Percentiles rank a stretch among this genome's conserved stretches.
Conservation (phyloP, 768 basidiomycete species). For the Clavaria fumosa region DNA sequence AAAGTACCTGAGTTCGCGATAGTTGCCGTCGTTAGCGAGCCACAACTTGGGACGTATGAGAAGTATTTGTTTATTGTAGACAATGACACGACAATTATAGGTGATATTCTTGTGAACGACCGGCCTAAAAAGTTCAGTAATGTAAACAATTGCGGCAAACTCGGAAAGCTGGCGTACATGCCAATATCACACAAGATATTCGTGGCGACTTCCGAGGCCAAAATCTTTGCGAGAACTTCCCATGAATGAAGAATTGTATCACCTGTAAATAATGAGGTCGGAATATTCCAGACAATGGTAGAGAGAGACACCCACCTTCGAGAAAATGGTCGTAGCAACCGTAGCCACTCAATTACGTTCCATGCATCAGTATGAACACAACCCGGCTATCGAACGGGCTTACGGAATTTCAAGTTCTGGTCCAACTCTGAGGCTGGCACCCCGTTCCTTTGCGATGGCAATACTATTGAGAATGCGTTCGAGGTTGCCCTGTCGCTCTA, state of each 20-base stretch:
- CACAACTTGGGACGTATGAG: constrained; percentile 99
- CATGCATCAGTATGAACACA: background rate
- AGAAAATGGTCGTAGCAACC: constrained; percentile 96
- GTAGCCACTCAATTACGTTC: constrained; percentile 56
- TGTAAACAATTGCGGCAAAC: background rate
- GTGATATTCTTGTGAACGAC: constrained; percentile 95
- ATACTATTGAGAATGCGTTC: constrained; percentile 86
- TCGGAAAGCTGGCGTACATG: constrained; percentile 45
- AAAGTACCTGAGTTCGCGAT: constrained; percentile 80
- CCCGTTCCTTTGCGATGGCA: constrained; percentile 69
- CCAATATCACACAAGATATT: constrained; percentile 96
- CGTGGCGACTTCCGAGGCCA: constrained; percentile 58
- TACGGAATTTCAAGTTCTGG: constrained; percentile 95
- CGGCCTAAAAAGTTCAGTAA: constrained; percentile 44
- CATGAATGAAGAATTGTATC: constrained; percentile 95
- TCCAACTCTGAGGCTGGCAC: constrained; percentile 85
- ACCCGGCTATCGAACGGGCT: constrained; percentile 8
- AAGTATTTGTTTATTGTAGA: constrained; percentile 73
- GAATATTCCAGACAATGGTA: too few relatives aligned
- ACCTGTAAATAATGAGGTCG: constrained; percentile 30
- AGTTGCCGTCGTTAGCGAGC: constrained; percentile 98
- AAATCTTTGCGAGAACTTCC: constrained; percentile 90
- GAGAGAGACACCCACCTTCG: constrained; percentile 43
- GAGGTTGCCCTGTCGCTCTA: constrained; percentile 60
- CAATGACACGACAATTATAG: constrained; percentile 91